A percentile compares a stretch with the other conserved stretches of the same genome.
These are phyloP conservation scores for Penicillium hesseltinei DNA, from an alignment of 2,329 filamentous ascomycete species.

Conservation along the genomic window DNA sequence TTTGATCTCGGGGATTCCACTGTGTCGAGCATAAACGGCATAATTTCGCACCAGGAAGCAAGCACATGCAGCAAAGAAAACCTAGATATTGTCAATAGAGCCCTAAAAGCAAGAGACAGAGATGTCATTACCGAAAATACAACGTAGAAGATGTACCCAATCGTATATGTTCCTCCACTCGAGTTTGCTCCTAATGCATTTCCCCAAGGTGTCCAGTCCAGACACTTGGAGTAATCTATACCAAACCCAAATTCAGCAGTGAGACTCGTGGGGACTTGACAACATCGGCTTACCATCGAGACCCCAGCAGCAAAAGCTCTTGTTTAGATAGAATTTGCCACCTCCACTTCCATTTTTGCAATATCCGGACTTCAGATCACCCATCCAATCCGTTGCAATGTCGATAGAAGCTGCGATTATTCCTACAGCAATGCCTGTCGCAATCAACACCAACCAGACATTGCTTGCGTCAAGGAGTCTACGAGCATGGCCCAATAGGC, in stretches of 20 bases:
- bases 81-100: conserved; percentile 47
- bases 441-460: conserved; percentile 84
- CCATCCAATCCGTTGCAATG: conserved; percentile 87
- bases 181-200: conserved; percentile 66
- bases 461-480: conserved; percentile 81
- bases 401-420: conserved; percentile 85
- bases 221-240: conserved; percentile 69
- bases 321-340: conserved; percentile 87
- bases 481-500: conserved; percentile 69
- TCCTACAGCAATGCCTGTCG: conserved; percentile 81
- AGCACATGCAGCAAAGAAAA: conserved; percentile 73
- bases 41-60: conserved; percentile 79
- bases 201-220: conserved; percentile 86
- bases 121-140: conserved; percentile 67
- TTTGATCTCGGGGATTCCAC: conserved; percentile 97
- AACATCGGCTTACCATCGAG: conserved; percentile 60
- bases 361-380: conserved; percentile 85
- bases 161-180: conserved; percentile 69
- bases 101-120: background rate
- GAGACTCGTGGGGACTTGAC: background rate
- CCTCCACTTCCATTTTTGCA: conserved; percentile 75
- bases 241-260: conserved; percentile 15
- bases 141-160: conserved; percentile 85
- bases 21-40: conserved; percentile 85
- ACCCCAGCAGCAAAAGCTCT: conserved; percentile 88